Evolutionary conservation across 331 rosid genomes (phyloP).

Genomic region (Spiraea crenata): DNA sequence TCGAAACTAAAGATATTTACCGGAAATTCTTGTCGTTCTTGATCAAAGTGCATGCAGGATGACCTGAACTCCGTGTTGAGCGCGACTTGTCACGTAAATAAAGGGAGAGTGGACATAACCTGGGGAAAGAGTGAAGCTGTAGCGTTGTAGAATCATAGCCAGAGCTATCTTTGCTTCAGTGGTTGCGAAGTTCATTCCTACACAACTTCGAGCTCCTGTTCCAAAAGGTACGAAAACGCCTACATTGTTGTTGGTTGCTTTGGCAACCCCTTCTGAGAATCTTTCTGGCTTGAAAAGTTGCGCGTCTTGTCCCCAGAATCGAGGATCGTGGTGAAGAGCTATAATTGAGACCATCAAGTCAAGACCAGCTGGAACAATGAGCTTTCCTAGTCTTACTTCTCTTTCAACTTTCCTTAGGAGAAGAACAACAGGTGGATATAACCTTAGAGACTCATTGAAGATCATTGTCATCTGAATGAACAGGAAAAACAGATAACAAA

Average conservation of each 20-base stretch:
- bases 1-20: not conserved
- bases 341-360: not conserved
- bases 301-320: slow-evolving; percentile 20
- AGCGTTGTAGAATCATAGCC: not conserved
- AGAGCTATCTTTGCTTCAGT: slow-evolving; percentile 1
- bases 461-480: slow-evolving; percentile 14
- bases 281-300: slow-evolving; percentile 14
- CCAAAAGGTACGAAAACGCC: slow-evolving; percentile 1
- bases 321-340: slow-evolving; percentile 18
- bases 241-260: slow-evolving; percentile 6
- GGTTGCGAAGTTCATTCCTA: not conserved
- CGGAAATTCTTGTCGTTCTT: too few species aligned
- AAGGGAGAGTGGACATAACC: slow-evolving; percentile 11
- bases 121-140: slow-evolving; percentile 8
- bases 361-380: slow-evolving; percentile 11
- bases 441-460: slow-evolving; percentile 14
- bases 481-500: too few species aligned
- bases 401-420: not conserved
- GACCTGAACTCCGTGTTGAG: slow-evolving; percentile 15
- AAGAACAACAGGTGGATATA: slow-evolving; percentile 6
- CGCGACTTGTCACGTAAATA: not conserved
- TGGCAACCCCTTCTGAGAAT: slow-evolving; percentile 12
- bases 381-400: slow-evolving; percentile 6
- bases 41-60: slow-evolving; percentile 2
- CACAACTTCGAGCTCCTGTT: not conserved